Evolutionary conservation across 2,329 filamentous ascomycete genomes (phyloP).

Genomic region (Cadophora gregata): DNA sequence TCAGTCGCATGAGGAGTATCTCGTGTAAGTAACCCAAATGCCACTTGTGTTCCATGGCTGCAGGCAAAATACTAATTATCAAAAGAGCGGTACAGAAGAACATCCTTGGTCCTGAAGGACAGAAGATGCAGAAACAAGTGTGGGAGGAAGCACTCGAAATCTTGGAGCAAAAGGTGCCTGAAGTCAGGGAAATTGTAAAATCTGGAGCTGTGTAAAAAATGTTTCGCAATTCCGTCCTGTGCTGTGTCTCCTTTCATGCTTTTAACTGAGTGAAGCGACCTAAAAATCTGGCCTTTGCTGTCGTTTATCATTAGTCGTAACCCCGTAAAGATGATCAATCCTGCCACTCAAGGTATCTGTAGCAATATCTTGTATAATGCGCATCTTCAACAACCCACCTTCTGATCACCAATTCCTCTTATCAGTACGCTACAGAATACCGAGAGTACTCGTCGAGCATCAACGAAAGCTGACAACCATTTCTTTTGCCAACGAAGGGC

Average conservation of each 20-base stretch:
- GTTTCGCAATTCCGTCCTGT: conserved; percentile 1
- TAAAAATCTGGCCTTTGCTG: not conserved
- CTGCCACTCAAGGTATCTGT: not conserved
- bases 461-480: conserved; percentile 55
- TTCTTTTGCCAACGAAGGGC: conserved; percentile 60
- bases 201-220: not conserved
- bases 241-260: not conserved
- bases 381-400: not conserved
- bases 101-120: conserved; percentile 34
- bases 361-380: not conserved
- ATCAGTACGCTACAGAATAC: no score
- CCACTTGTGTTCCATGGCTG: not conserved
- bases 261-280: not conserved
- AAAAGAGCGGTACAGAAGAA: conserved; percentile 36
- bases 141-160: conserved; percentile 39
- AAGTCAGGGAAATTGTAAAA: conserved; percentile 33
- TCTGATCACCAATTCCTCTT: not conserved
- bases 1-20: conserved; percentile 36
- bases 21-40: conserved; percentile 30
- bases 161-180: conserved; percentile 33
- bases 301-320: not conserved
- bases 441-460: not conserved
- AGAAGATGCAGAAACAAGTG: conserved; percentile 38
- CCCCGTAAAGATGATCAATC: not conserved
- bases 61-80: conserved; percentile 2